Conservation (phyloP, 2,329 filamentous ascomycete genomes). For the Alternaria tenuissima region DNA sequence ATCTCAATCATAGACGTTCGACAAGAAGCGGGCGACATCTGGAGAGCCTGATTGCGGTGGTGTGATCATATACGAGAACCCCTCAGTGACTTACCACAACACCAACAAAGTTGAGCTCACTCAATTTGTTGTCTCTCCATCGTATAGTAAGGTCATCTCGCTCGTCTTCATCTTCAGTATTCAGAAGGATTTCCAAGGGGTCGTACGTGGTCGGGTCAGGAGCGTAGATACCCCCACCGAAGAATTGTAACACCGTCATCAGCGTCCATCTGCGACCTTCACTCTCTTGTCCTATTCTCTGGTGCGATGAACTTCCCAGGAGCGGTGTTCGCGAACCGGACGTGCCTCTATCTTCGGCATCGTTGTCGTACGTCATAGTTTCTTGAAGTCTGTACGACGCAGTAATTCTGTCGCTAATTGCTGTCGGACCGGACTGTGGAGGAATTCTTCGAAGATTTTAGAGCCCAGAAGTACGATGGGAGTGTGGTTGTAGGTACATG, state of each 20-base stretch:
- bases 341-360: conserved; percentile 28
- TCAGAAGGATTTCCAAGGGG: conserved; percentile 50
- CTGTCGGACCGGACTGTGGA: conserved; percentile 9
- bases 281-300: conserved; percentile 5
- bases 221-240: conserved; percentile 45
- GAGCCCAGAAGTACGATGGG: background rate
- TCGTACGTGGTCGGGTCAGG: conserved; percentile 48
- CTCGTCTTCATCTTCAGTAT: conserved; percentile 43
- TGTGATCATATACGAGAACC: background rate
- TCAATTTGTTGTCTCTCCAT: conserved; percentile 53
- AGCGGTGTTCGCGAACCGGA: conserved; percentile 34
- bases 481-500: background rate
- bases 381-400: background rate
- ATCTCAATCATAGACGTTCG: background rate
- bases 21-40: background rate
- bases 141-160: conserved; percentile 47
- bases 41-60: background rate
- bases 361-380: conserved; percentile 30
- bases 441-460: background rate
- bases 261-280: conserved; percentile 14
- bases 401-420: conserved; percentile 5
- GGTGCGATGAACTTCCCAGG: conserved; percentile 24
- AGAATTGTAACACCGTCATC: conserved; percentile 35
- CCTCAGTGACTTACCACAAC: conserved; percentile 46
- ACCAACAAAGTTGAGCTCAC: conserved; percentile 55